Percentiles rank a stretch among this genome's conserved stretches.
Evolutionary conservation across 129 eudicot genomes (phyloP).

Genomic region (Flaveria ramosissima): DNA sequence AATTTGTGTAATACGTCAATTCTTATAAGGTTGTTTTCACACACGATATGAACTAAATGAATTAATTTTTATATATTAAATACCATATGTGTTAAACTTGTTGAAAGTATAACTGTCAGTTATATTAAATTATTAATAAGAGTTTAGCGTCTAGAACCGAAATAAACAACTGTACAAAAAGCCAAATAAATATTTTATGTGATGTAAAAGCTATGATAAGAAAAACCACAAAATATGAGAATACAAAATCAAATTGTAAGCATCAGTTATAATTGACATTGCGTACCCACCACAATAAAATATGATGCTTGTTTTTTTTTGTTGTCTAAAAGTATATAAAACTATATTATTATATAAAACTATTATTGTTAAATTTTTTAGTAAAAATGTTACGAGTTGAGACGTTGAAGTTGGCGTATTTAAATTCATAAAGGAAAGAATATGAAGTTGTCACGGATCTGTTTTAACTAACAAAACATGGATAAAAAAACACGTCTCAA

Average conservation of each 20-base stretch:
- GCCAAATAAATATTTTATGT: not conserved
- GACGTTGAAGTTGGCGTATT: too few species aligned
- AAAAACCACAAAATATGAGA: not conserved
- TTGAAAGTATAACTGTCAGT: too few species aligned
- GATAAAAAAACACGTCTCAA: too few species aligned
- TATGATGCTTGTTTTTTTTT: too few species aligned
- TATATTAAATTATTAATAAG: too few species aligned
- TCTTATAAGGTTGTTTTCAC: not conserved
- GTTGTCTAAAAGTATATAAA: too few species aligned
- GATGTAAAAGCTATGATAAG: not conserved
- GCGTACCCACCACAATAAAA: not conserved
- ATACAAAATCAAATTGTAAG: conserved; percentile 25
- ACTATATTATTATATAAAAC: too few species aligned
- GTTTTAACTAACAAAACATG: too few species aligned
- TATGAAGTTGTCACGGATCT: too few species aligned
- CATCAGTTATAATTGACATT: not conserved
- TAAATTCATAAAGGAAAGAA: too few species aligned
- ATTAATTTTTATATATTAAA: not conserved
- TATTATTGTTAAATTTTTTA: too few species aligned
- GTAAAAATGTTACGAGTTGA: too few species aligned
- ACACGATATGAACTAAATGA: not conserved
- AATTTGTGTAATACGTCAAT: not conserved
- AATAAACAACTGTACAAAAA: not conserved
- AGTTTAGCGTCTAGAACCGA: not conserved
- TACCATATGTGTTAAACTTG: not conserved